These are phyloP conservation scores for Phytophthora macrochlamydospora DNA, from an alignment of 352 stramenopile species.

Conservation along the genomic window DNA sequence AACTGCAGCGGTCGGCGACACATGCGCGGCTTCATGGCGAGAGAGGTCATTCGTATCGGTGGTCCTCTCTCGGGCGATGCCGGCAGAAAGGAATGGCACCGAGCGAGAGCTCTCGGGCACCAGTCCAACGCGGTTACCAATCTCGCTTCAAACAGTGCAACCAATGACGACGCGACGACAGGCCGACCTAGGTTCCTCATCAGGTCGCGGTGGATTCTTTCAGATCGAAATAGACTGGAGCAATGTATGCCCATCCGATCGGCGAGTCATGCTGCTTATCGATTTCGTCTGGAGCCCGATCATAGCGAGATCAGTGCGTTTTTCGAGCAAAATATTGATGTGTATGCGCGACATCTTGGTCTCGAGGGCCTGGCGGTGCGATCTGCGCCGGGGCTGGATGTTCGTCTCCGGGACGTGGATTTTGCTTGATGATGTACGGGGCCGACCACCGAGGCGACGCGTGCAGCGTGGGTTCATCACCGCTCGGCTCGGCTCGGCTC, in stretches of 20 bases:
- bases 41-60: background rate
- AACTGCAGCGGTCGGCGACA: conserved; percentile 38
- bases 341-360: background rate
- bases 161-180: conserved; percentile 26
- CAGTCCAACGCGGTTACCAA: conserved; percentile 32
- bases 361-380: too few relatives aligned
- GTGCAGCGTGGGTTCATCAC: background rate
- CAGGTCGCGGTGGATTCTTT: conserved; percentile 33
- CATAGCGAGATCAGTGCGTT: background rate
- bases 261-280: background rate
- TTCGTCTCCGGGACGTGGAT: background rate
- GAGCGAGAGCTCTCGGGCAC: conserved; percentile 2
- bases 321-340: background rate
- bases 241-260: too few relatives aligned
- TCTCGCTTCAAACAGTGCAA: conserved; percentile 25
- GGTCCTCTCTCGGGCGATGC: conserved; percentile 2
- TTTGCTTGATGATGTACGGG: background rate
- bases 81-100: conserved; percentile 36
- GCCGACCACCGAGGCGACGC: too few relatives aligned
- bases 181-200: conserved; percentile 22
- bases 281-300: background rate
- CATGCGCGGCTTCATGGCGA: background rate
- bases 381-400: background rate
- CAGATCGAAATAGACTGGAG: conserved; percentile 7
- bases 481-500: background rate